These are phyloP conservation scores for Vanderwaltozyma verrucispora DNA, from an alignment of 805 yeast species.

Conservation along the genomic window DNA sequence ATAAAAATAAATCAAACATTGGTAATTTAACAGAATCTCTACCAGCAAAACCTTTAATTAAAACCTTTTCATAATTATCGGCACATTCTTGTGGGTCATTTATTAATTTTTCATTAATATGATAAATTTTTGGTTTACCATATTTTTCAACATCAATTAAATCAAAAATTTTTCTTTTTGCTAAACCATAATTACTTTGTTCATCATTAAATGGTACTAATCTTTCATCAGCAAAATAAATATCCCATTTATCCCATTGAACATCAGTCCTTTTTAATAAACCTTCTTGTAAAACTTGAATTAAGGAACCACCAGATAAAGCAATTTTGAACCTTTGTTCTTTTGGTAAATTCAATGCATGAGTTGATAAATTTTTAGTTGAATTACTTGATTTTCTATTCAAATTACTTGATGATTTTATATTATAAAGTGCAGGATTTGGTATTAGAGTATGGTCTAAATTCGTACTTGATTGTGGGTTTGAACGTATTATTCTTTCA, in stretches of 20 bases:
- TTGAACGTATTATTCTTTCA: too few relatives aligned
- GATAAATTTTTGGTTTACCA: constrained; percentile 62
- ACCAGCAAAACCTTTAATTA: constrained; percentile 86
- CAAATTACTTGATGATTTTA: not conserved
- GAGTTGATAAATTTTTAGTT: not conserved
- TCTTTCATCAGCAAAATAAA: constrained; percentile 94
- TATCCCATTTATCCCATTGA: constrained; percentile 91
- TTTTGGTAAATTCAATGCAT: not conserved
- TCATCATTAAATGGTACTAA: constrained; percentile 76
- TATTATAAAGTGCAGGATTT: not conserved
- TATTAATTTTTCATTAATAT: constrained; percentile 67
- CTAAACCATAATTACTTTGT: constrained; percentile 85
- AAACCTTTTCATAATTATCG: constrained; percentile 77
- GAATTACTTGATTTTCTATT: not conserved
- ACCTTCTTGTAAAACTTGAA: constrained; percentile 81
- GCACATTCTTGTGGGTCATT: constrained; percentile 88
- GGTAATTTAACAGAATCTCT: constrained; percentile 95
- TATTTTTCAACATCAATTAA: constrained; percentile 27
- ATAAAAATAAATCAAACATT: constrained; percentile 77
- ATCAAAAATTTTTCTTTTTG: constrained; percentile 75
- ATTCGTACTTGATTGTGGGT: too few relatives aligned
- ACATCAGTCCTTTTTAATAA: constrained; percentile 64
- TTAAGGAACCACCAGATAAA: constrained; percentile 84
- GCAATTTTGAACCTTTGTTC: constrained; percentile 82
- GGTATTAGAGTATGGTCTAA: too few relatives aligned